phyloP scores from a whole-genome alignment of 2,329 filamentous ascomycete genomes.

The Truncatella angustata region DNA sequence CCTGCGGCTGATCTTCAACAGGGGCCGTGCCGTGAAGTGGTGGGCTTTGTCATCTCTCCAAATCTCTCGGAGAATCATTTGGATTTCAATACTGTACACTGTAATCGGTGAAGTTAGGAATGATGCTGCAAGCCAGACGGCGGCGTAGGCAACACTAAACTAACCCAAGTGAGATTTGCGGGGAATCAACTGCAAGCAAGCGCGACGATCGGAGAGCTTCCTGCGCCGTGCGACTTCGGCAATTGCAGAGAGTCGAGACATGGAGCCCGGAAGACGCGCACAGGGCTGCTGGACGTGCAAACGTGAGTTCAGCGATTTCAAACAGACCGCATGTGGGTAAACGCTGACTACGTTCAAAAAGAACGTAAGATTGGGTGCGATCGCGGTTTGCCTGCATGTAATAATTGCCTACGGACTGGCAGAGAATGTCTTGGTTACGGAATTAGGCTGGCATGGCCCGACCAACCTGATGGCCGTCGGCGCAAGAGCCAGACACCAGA shows the following conservation, averaged over 20 bases:
- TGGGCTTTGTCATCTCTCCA: background rate
- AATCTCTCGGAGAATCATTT: background rate
- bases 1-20: background rate
- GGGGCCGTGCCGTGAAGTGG: background rate
- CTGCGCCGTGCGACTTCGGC: background rate
- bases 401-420: constrained; percentile 40
- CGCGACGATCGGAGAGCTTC: background rate
- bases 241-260: constrained; percentile 11
- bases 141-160: no score
- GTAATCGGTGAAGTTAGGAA: no score
- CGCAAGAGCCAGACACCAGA: constrained; percentile 27
- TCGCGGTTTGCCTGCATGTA: constrained; percentile 38
- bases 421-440: constrained; percentile 43
- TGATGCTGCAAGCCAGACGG: background rate
- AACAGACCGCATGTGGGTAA: background rate
- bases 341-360: constrained; percentile 18
- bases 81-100: no score
- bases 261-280: constrained; percentile 30
- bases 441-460: constrained; percentile 45
- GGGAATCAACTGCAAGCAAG: no score
- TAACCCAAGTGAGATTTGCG: constrained; percentile 1
- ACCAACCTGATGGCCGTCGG: constrained; percentile 43
- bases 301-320: constrained; percentile 27
- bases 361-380: constrained; percentile 49
- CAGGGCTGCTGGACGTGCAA: constrained; percentile 44